Conservation (phyloP, 108 stramenopile genomes). For the Nitzschia putrida region DNA sequence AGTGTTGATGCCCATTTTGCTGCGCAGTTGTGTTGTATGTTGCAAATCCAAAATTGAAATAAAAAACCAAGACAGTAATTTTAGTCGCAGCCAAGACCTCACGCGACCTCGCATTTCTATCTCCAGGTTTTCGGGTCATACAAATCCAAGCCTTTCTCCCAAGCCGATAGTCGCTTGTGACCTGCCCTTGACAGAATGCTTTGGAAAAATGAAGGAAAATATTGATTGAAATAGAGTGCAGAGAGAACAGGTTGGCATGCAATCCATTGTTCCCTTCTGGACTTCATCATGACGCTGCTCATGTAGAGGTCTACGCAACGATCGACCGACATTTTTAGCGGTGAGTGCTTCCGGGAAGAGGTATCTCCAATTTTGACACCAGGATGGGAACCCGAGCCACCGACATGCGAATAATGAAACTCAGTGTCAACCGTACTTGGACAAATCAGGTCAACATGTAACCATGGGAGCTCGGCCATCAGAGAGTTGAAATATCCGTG, state of each 20-base stretch:
- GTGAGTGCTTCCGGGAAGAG: neutral
- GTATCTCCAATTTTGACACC: neutral
- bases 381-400: neutral
- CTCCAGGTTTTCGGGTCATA: conserved; percentile 59
- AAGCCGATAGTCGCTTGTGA: conserved; percentile 37
- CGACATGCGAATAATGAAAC: conserved; percentile 35
- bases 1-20: too few species aligned
- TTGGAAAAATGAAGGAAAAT: conserved; percentile 36
- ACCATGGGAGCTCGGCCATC: conserved; percentile 46
- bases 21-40: too few species aligned
- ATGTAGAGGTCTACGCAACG: conserved; percentile 55
- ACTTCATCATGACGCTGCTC: conserved; percentile 40
- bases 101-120: neutral
- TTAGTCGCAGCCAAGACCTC: too few species aligned
- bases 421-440: conserved; percentile 68
- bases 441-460: conserved; percentile 57
- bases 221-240: conserved; percentile 44
- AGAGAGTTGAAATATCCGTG: conserved; percentile 67
- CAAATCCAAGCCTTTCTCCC: conserved; percentile 45
- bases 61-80: too few species aligned
- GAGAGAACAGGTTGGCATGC: conserved; percentile 59
- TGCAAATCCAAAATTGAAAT: too few species aligned
- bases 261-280: conserved; percentile 54
- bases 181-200: conserved; percentile 28
- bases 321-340: conserved; percentile 60